Evolutionary conservation across 2,329 filamentous ascomycete genomes (phyloP).

Genomic region (Triangularia setosa): DNA sequence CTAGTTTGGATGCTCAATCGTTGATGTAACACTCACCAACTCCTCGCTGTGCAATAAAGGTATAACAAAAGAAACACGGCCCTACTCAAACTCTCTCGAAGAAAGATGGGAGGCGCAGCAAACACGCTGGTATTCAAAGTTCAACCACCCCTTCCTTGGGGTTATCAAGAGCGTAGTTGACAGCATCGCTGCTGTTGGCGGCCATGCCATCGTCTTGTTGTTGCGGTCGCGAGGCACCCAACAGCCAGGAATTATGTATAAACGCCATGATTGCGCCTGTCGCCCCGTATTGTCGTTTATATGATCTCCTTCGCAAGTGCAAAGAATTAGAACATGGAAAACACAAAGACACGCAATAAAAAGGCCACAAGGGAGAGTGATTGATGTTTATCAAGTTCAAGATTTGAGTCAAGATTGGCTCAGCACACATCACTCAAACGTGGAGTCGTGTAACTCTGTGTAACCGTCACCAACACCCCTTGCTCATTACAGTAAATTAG

Average conservation of each 20-base stretch:
- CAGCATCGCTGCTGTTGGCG: not conserved
- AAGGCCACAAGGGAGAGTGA: not conserved
- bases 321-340: not conserved
- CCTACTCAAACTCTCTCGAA: not conserved
- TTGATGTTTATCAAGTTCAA: not conserved
- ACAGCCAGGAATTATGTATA: not conserved
- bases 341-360: not conserved
- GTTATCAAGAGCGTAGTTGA: slow-evolving; percentile 35
- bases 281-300: too few relatives aligned
- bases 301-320: too few relatives aligned
- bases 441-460: not conserved
- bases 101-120: slow-evolving; percentile 1
- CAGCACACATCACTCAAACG: not conserved
- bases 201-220: not conserved
- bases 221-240: not conserved
- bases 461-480: not conserved
- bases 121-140: slow-evolving; percentile 32
- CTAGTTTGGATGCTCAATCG: too few relatives aligned
- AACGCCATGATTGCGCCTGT: not conserved
- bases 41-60: too few relatives aligned
- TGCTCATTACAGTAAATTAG: not conserved
- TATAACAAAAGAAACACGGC: not conserved
- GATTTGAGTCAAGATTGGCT: not conserved
- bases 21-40: too few relatives aligned
- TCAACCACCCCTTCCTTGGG: slow-evolving; percentile 49